phyloP scores from a whole-genome alignment of 129 eudicot species.

The Lactuca saligna region DNA sequence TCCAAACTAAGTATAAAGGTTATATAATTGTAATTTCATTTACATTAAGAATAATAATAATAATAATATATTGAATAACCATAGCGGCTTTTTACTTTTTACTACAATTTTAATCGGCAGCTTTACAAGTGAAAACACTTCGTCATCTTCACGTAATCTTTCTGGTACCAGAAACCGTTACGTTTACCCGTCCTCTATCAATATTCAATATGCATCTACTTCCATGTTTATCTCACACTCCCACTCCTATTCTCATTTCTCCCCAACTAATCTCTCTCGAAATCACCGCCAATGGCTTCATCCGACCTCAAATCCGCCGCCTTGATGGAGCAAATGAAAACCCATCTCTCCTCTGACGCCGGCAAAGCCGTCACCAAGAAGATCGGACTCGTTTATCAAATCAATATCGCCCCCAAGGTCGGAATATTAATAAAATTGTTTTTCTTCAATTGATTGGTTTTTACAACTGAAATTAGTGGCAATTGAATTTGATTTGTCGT shows the following conservation, averaged over 20 bases:
- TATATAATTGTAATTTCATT: too few species aligned
- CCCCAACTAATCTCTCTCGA: not conserved
- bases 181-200: conserved; percentile 22
- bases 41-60: too few species aligned
- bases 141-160: conserved; percentile 32
- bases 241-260: not conserved
- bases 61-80: too few species aligned
- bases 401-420: conserved; percentile 92
- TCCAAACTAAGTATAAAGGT: too few species aligned
- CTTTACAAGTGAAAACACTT: not conserved
- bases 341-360: conserved; percentile 74
- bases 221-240: not conserved
- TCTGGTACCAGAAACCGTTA: conserved; percentile 32
- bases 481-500: not conserved
- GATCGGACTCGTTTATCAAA: conserved; percentile 80
- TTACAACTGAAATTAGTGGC: not conserved
- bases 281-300: conserved; percentile 33
- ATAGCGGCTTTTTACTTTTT: not conserved
- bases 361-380: conserved; percentile 71
- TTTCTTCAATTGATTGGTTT: not conserved
- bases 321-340: conserved; percentile 84
- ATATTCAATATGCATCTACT: conserved; percentile 15
- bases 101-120: not conserved
- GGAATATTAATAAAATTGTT: not conserved
- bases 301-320: conserved; percentile 74